phyloP scores from a whole-genome alignment of 176 grass and related monocot species.

The Triticum dicoccoides region DNA sequence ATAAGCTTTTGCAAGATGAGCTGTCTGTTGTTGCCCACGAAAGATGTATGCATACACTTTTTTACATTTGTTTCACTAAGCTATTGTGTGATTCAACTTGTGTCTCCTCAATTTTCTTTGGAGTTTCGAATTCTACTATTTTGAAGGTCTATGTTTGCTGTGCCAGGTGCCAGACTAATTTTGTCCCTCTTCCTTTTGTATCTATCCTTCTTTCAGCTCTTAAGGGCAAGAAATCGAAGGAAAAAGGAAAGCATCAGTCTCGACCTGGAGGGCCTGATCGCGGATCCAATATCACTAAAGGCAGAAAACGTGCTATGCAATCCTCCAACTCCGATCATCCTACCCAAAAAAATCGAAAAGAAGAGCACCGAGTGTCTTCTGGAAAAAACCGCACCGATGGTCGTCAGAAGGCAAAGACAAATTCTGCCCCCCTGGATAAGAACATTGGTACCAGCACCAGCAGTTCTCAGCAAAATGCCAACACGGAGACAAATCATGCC shows the following conservation, averaged over 20 bases:
- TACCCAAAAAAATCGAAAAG: constrained; percentile 36
- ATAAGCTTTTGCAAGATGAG: neutral
- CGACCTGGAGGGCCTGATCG: neutral
- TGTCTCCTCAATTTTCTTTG: neutral
- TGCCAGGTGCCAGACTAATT: neutral
- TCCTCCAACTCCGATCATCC: constrained; percentile 27
- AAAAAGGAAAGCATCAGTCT: constrained; percentile 33
- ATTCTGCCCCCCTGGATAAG: neutral
- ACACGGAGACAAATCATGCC: neutral
- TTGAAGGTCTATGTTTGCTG: neutral
- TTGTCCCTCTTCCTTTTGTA: neutral
- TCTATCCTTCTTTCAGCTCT: constrained; percentile 22
- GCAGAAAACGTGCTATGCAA: constrained; percentile 26
- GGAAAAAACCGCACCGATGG: neutral
- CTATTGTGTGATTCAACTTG: neutral
- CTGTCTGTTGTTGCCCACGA: neutral
- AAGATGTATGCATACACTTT: neutral
- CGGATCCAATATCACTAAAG: constrained; percentile 17
- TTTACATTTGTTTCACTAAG: neutral
- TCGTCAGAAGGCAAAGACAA: neutral
- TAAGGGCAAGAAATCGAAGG: constrained; percentile 21
- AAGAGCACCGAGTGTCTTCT: constrained; percentile 1
- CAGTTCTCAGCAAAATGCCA: neutral
- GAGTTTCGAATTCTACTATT: neutral
- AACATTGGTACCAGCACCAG: neutral